Evolutionary conservation across 163 green algal species (phyloP), one percentile per base, ranked within the genome.

Genomic region (Chlamydomonas reinhardtii): DNA sequence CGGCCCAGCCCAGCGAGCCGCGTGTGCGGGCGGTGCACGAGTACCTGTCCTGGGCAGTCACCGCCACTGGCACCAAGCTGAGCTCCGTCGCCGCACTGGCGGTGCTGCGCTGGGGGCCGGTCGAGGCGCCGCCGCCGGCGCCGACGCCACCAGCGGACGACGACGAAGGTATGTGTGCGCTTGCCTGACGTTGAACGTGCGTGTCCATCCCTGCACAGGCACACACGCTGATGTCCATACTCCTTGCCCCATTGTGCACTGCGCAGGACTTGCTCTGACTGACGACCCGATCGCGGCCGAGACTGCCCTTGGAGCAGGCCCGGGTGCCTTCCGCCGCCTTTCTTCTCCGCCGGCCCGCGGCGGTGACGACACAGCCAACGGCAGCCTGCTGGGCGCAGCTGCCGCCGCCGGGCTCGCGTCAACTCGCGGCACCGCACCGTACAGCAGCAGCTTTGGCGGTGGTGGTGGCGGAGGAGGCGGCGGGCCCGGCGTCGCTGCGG

Each of bases 21-120:
- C 76, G 62, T 4, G 76, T 43, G 37, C 3, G 29, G 37, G 32
- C 39, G 29, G 76, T 84, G 64, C 6, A 20, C 5, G 76, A 84
- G n/a, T 84, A 84, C 64, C 35, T 84, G 76, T 0, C 2, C 16
- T 84, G 76, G 76, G 76, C n/a, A 6, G 65, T 34, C 34, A n/a
- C 76, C 4, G 62, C 64, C 19, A 43, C 31, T 0, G 66, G 31
- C 17, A 27, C 16, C 31, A 12, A 31, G 15, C 31, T 25, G 72
- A 12, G 32, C 25, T 29, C 34, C n/a, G 5, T 83, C 22, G 64
- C 39, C 25, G 64, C 64, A 20, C 35, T 65, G 64, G 76, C 76
- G 34, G 15, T 39, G 29, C 64, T 66, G 62, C 62, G 62, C 12
- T 84, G 76, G 76, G 76, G 76, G 15, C 29, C 76, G 34, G 73